Conservation (phyloP, 1,284 basidiomycete genomes). For the Agaricales sp. region DNA sequence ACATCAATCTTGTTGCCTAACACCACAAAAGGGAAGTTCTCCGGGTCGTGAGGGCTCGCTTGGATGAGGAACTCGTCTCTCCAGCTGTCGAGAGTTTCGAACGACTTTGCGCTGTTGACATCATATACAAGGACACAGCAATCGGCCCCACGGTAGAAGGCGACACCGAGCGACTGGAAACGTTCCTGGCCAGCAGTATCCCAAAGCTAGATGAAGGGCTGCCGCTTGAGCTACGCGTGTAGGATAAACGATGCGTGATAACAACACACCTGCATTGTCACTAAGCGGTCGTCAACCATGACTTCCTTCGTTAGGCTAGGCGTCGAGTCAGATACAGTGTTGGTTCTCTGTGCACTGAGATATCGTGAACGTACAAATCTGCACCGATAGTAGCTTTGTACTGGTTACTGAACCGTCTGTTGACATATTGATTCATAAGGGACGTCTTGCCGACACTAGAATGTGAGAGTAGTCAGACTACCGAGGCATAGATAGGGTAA, state of each 20-base stretch:
- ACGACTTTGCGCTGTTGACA: slow-evolving; percentile 97
- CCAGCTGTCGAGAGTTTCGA: slow-evolving; percentile 97
- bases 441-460: slow-evolving; percentile 97
- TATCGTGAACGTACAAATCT: slow-evolving; percentile 59
- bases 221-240: neutral
- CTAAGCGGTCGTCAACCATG: slow-evolving; percentile 95
- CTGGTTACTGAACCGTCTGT: slow-evolving; percentile 99
- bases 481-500: neutral
- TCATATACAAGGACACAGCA: slow-evolving; percentile 99
- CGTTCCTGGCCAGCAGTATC: slow-evolving; percentile 99
- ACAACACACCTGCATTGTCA: slow-evolving; percentile 89
- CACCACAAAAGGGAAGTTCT: slow-evolving; percentile 98
- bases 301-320: slow-evolving; percentile 93
- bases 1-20: slow-evolving; percentile 99
- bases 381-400: slow-evolving; percentile 97
- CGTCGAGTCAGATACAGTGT: neutral
- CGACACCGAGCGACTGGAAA: slow-evolving; percentile 97
- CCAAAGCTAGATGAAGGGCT: slow-evolving; percentile 63
- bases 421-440: slow-evolving; percentile 99
- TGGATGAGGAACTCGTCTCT: slow-evolving; percentile 96
- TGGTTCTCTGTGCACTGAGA: slow-evolving; percentile 2
- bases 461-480: neutral
- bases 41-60: slow-evolving; percentile 96
- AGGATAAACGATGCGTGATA: slow-evolving; percentile 3
- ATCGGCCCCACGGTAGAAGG: slow-evolving; percentile 98